Evolutionary conservation across 768 basidiomycete genomes (phyloP), one percentile per base, ranked within the genome.

Genomic region (Chalciporus pseudorubinellus): DNA sequence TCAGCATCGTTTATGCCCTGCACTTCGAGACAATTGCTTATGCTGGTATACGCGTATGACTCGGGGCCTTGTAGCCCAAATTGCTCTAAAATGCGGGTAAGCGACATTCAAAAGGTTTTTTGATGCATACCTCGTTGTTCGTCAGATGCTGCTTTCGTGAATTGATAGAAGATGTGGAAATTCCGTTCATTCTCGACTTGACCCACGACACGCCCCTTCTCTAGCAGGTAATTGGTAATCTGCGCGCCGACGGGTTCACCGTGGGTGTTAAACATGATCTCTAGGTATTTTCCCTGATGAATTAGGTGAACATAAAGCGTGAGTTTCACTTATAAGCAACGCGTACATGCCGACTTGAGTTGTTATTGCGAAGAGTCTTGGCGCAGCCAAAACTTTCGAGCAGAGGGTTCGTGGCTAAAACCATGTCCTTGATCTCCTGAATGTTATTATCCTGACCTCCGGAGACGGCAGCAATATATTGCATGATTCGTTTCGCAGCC

Each of bases 101-200:
- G 52, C 53, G 50, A 40, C 43, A 28, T 26, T 43, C 28, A 28
- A 39, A 3, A 29, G 46, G 7, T 21, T 6, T 46, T 13, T 22
- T 9, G n/a, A 44, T 21, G 18, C 79, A 51, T 61, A 91, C 94
- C 93, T 69, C 92, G 83, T 69, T 98, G 92, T 41, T 87, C 90
- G 42, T 85, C 78, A 7, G 89, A 84, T 4, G 97, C 95, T 6
- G 85, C 93, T 67, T 98, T 99, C 22, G 97, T 98, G 70, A 98
- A 97, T 66, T 99, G 97, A 70, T 98, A 99, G 77, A 99, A 98
- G 54, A 99, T 95, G 64, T 99, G 97, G 70, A 98, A 98, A 69
- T 97, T 91, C 54, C 97, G 84, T 71, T 99, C 97, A 59, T 90
- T 88, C 67, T 92, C 87, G 48, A 98, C 90, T 65, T 99, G 97